Evolutionary conservation across 176 grass and related monocot genomes (phyloP), one percentile per base, ranked within the genome.

Genomic region (Pontederia crassipes): DNA sequence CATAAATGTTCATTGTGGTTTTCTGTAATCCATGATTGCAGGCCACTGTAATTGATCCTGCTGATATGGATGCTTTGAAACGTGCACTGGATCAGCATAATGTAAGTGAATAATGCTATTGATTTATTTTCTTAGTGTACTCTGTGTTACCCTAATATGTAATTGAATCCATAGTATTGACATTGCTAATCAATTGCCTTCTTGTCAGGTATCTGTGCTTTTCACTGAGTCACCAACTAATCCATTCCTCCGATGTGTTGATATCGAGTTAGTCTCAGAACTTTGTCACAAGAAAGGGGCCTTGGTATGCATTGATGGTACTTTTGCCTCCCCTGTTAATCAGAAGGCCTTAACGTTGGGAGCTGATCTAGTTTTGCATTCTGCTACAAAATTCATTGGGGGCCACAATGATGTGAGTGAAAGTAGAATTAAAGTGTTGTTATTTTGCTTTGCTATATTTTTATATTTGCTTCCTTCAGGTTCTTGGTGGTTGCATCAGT

Each of bases 221-320:
- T 98, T 98, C 77, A 88, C 93, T 0, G 93, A 98, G 77, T 92
- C 93, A 69, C 93, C 93, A 76, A 98, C 93, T 28, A 98, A 98
- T 82, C 93, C 93, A 74, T 98, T 98, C 78, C 84, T 98, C 32
- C 79, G 93, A 78, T 98, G 93, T 48, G 86, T 98, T 69, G 93
- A 98, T 76, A 69, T 98, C 71, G 87, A 79, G 64, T 78, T 92
- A 60, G 87, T 98, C 65, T 83, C 93, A 64, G 66, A 86, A 52
- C 83, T 98, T 75, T 98, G 93, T 77, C 93, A 98, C 68, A 83
- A 60, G 73, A 98, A 98, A 81, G 93, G 93, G 69, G 68, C 87
- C 14, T 61, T 92, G 69, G 87, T 98, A 46, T 98, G 93, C 58
- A 98, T 98, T 57, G 93, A 98, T 78, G 83, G 93, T 70, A 98